A percentile compares a stretch with the other conserved stretches of the same genome.
Evolutionary conservation across 2,329 filamentous ascomycete genomes (phyloP).

Genomic region (Iodosphaeria phyllophila): DNA sequence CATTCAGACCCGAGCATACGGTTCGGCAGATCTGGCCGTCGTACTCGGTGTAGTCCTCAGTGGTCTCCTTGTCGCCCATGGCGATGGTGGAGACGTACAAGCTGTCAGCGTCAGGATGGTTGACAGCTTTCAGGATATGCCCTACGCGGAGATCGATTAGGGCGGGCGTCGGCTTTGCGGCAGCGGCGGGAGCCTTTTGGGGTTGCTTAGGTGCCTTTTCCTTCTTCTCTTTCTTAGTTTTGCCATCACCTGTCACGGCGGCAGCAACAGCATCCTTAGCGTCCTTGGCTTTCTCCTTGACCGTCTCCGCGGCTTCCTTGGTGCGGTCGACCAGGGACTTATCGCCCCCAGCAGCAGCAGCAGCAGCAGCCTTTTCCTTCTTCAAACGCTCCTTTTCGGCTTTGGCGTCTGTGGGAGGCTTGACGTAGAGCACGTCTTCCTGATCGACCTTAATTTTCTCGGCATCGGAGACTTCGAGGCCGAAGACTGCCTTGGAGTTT

Average conservation of each 20-base stretch:
- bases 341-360: conserved; percentile 26
- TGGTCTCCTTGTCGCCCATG: conserved; percentile 71
- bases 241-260: conserved; percentile 18
- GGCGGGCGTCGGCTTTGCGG: conserved; percentile 62
- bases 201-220: conserved; percentile 87
- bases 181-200: conserved; percentile 44
- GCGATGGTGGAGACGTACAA: conserved; percentile 92
- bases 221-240: conserved; percentile 40
- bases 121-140: conserved; percentile 88
- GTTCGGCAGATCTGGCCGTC: conserved; percentile 86
- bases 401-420: conserved; percentile 77
- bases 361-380: conserved; percentile 74
- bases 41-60: conserved; percentile 77
- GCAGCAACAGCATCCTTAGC: conserved; percentile 4
- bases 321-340: conserved; percentile 37
- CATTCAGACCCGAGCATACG: conserved; percentile 92
- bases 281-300: conserved; percentile 20
- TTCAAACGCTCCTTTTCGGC: conserved; percentile 93
- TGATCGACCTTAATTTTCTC: conserved; percentile 67
- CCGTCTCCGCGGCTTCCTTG: conserved; percentile 38
- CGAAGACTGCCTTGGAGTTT: conserved; percentile 63
- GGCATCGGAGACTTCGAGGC: conserved; percentile 45
- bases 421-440: conserved; percentile 68
- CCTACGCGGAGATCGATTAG: conserved; percentile 92
- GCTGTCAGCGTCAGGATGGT: conserved; percentile 92